phyloP scores from a whole-genome alignment of 2,329 filamentous ascomycete genomes.

The Cladosporium sp. region DNA sequence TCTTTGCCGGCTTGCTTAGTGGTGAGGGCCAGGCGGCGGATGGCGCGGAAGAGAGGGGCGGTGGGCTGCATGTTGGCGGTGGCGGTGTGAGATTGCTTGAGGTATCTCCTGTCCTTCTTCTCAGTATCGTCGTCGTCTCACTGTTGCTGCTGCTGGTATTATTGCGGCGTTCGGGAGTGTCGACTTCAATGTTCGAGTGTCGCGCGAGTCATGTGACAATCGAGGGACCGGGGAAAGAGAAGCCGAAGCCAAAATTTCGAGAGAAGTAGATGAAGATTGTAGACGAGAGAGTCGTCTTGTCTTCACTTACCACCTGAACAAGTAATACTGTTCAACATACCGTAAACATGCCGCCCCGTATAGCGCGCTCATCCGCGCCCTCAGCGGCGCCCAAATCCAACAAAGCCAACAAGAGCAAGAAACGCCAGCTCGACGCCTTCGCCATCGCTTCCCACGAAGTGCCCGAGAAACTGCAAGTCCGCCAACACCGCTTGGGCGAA shows the following conservation, averaged over 20 bases:
- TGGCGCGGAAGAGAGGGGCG: conserved; percentile 63
- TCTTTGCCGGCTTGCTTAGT: conserved; percentile 92
- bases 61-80: conserved; percentile 58
- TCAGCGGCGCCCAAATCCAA: conserved; percentile 35
- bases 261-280: background rate
- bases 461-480: conserved; percentile 55
- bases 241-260: conserved; percentile 15
- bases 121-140: background rate
- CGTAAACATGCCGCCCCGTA: conserved; percentile 45
- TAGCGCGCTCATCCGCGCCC: conserved; percentile 40
- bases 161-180: conserved; percentile 11
- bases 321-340: background rate
- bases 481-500: conserved; percentile 60
- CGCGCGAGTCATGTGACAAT: conserved; percentile 7
- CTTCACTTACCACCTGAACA: background rate
- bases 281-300: background rate
- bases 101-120: background rate
- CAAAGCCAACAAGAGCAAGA: conserved; percentile 50
- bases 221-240: background rate
- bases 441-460: conserved; percentile 62
- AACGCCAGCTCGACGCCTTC: conserved; percentile 62
- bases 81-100: background rate
- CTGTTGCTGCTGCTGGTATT: background rate
- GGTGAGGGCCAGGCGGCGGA: conserved; percentile 77
- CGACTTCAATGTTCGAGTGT: background rate